These are phyloP conservation scores for Agastache rugosa DNA, from an alignment of 257 asterid genomes.

Conservation along the genomic window DNA sequence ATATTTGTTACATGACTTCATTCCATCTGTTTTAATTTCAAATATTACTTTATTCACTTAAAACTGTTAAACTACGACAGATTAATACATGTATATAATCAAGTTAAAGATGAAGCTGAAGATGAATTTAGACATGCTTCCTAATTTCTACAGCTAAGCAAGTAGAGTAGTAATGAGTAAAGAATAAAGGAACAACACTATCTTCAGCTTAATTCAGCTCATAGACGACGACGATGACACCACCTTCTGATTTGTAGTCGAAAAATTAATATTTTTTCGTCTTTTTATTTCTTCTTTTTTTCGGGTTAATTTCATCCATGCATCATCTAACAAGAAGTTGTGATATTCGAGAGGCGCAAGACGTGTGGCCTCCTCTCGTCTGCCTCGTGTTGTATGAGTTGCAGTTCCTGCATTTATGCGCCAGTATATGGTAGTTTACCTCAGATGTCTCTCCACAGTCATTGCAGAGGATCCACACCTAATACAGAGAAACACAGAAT, in stretches of 20 bases:
- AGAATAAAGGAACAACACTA: slow-evolving; percentile 33
- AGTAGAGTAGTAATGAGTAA: slow-evolving; percentile 27
- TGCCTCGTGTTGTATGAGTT: slow-evolving; percentile 71
- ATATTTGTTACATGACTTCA: background rate
- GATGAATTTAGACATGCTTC: slow-evolving; percentile 14
- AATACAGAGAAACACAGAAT: background rate
- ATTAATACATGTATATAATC: slow-evolving; percentile 20
- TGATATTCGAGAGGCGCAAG: slow-evolving; percentile 44
- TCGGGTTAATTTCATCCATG: background rate
- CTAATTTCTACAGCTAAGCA: slow-evolving; percentile 14
- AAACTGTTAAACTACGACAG: background rate
- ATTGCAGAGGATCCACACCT: slow-evolving; percentile 85
- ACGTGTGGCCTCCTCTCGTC: slow-evolving; percentile 54
- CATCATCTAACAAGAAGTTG: slow-evolving; percentile 41
- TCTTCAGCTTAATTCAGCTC: background rate
- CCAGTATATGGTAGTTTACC: slow-evolving; percentile 62
- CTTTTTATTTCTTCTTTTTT: background rate
- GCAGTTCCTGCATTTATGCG: slow-evolving; percentile 64
- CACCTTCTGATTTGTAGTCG: background rate
- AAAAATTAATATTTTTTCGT: background rate
- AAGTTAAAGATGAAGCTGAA: slow-evolving; percentile 7
- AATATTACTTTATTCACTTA: too few relatives aligned
- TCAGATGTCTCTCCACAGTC: slow-evolving; percentile 69
- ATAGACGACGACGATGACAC: background rate
- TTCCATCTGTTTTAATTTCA: too few relatives aligned